Percentiles rank a stretch among this genome's conserved stretches.
These are phyloP conservation scores for Pseudonitzschia multiseries DNA, from an alignment of 108 stramenopile genomes.

Conservation along the genomic window DNA sequence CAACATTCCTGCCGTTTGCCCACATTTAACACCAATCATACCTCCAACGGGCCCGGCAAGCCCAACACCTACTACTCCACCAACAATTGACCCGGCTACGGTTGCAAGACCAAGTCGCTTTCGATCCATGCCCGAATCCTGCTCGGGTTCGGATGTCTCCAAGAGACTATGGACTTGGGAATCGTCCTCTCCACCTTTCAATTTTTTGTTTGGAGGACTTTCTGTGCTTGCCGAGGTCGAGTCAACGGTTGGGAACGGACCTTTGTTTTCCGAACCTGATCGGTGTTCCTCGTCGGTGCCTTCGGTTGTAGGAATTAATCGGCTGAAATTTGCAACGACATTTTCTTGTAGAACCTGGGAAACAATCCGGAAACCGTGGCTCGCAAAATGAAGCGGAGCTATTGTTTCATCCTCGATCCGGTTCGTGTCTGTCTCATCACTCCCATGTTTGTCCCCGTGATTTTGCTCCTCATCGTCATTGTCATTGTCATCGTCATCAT, in stretches of 20 bases:
- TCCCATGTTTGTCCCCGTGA: background rate
- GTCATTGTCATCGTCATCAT: conserved; percentile 5
- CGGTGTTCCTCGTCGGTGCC: background rate
- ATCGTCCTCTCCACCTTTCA: background rate
- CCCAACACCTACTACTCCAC: conserved; percentile 59
- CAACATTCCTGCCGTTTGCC: conserved; percentile 40
- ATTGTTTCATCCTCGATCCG: background rate
- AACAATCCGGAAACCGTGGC: conserved; percentile 45
- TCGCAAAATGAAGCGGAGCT: conserved; percentile 35
- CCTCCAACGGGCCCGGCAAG: conserved; percentile 60
- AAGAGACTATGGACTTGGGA: conserved; percentile 11
- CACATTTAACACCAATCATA: conserved; percentile 30
- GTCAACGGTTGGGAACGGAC: background rate
- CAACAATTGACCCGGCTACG: conserved; percentile 58
- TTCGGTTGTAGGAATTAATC: background rate
- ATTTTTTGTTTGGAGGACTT: background rate
- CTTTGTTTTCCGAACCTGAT: background rate
- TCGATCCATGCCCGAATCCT: conserved; percentile 5
- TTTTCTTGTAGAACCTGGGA: conserved; percentile 55
- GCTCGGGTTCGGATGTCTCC: conserved; percentile 18
- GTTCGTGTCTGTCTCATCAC: conserved; percentile 6
- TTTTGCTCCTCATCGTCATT: conserved; percentile 17
- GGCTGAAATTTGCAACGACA: conserved; percentile 24
- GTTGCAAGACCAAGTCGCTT: conserved; percentile 41
- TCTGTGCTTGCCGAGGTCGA: background rate